phyloP scores from a whole-genome alignment of 495 filamentous ascomycete genomes.

The Immersiella caudata region DNA sequence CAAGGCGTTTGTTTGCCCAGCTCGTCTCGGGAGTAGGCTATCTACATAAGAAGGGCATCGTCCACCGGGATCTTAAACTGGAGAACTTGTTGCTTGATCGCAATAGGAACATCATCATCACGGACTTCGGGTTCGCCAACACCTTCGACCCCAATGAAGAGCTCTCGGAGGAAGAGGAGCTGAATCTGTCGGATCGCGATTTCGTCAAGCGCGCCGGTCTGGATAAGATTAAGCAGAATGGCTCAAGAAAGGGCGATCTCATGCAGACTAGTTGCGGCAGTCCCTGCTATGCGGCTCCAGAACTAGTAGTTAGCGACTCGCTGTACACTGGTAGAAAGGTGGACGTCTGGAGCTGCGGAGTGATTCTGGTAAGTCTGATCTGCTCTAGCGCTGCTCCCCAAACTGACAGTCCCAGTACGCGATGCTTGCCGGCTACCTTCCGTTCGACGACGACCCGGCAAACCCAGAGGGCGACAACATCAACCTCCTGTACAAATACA shows the following conservation, averaged over 20 bases:
- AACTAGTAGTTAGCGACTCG: constrained; percentile 96
- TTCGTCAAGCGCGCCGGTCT: constrained; percentile 78
- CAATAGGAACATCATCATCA: constrained; percentile 99
- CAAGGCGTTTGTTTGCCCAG: constrained; percentile 91
- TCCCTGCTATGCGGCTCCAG: constrained; percentile 94
- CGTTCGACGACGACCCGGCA: constrained; percentile 97
- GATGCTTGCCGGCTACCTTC: constrained; percentile 98
- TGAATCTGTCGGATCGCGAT: constrained; percentile 80
- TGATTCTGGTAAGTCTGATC: constrained; percentile 79
- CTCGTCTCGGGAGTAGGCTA: constrained; percentile 96
- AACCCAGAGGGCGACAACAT: constrained; percentile 99
- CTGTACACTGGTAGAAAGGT: constrained; percentile 97
- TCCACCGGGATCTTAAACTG: constrained; percentile 95
- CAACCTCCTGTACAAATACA: constrained; percentile 98
- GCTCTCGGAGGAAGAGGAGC: constrained; percentile 85
- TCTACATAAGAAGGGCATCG: constrained; percentile 98
- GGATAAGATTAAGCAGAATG: constrained; percentile 62
- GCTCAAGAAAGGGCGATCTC: constrained; percentile 67
- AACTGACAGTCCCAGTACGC: constrained; percentile 72
- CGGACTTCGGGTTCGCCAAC: constrained; percentile 98
- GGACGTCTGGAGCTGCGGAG: constrained; percentile 98
- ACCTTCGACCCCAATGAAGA: constrained; percentile 91
- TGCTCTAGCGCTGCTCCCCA: not conserved
- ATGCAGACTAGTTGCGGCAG: constrained; percentile 86
- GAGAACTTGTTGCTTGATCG: constrained; percentile 96